Conservation (phyloP, 202 grass and related monocot species). For the Schoenoplectus tabernaemontani region DNA sequence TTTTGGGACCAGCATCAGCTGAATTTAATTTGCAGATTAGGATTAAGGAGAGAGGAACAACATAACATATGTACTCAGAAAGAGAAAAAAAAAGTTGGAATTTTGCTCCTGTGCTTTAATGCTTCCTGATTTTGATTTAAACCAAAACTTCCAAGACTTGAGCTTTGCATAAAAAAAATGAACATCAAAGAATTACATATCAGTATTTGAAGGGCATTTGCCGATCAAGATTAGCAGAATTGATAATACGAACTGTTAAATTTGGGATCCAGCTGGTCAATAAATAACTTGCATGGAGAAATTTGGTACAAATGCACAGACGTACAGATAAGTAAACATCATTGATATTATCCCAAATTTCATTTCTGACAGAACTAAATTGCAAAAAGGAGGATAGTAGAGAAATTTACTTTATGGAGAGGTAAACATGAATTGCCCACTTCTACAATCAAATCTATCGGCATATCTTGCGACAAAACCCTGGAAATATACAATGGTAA, state of each 20-base stretch:
- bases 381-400: not conserved
- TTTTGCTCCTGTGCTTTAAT: not conserved
- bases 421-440: slow-evolving; percentile 48
- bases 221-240: not conserved
- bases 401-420: slow-evolving; percentile 70
- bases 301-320: not conserved
- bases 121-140: not conserved
- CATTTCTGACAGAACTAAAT: not conserved
- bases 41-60: not conserved
- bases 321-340: not conserved
- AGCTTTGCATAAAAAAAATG: not conserved
- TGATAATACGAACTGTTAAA: not conserved
- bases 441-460: slow-evolving; percentile 43
- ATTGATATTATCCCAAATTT: not conserved
- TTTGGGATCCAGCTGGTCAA: not conserved
- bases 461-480: slow-evolving; percentile 49
- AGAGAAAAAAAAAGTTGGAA: not conserved
- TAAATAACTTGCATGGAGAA: not conserved
- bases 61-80: not conserved
- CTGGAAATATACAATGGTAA: slow-evolving; percentile 19
- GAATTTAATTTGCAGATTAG: not conserved
- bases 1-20: slow-evolving; percentile 68
- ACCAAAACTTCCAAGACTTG: not conserved
- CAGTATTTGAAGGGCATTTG: not conserved
- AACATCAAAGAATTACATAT: not conserved